A percentile compares a stretch with the other conserved stretches of the same genome.
Evolutionary conservation across 2,329 filamentous ascomycete species (phyloP).

Genomic region (Didymosphaeria variabile): DNA sequence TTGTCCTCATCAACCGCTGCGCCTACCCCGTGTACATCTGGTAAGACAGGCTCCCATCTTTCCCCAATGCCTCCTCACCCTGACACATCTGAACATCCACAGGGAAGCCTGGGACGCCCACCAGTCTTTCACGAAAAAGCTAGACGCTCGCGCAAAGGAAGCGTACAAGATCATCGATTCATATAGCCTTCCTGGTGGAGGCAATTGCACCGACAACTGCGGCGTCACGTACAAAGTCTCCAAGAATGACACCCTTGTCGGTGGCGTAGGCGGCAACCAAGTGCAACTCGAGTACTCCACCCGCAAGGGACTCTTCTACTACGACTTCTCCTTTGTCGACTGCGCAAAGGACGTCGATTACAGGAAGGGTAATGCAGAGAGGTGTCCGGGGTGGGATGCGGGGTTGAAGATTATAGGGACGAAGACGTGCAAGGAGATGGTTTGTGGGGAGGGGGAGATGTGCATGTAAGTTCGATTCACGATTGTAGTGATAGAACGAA

Average conservation of each 20-base stretch:
- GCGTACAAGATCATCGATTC: background rate
- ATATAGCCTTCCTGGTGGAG: background rate
- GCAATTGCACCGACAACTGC: background rate
- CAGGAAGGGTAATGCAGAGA: background rate
- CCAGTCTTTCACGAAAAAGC: background rate
- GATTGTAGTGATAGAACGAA: background rate
- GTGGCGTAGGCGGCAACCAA: background rate
- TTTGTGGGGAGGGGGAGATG: background rate
- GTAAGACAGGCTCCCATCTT: background rate
- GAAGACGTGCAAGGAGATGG: background rate
- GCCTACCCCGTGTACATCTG: slow-evolving; percentile 1
- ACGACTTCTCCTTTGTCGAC: slow-evolving; percentile 8
- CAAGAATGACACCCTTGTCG: background rate
- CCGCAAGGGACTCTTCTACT: background rate
- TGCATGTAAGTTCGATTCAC: background rate
- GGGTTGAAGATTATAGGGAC: background rate
- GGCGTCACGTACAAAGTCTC: slow-evolving; percentile 10
- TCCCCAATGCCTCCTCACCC: background rate
- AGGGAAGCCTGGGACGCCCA: background rate
- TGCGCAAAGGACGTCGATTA: background rate
- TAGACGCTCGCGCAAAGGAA: background rate
- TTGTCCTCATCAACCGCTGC: background rate
- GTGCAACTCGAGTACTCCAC: slow-evolving; percentile 9
- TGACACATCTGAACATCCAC: background rate
- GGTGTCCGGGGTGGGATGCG: background rate